Conservation (phyloP, 176 grass and related monocot genomes). For the Hsuehochloa calcarea region DNA sequence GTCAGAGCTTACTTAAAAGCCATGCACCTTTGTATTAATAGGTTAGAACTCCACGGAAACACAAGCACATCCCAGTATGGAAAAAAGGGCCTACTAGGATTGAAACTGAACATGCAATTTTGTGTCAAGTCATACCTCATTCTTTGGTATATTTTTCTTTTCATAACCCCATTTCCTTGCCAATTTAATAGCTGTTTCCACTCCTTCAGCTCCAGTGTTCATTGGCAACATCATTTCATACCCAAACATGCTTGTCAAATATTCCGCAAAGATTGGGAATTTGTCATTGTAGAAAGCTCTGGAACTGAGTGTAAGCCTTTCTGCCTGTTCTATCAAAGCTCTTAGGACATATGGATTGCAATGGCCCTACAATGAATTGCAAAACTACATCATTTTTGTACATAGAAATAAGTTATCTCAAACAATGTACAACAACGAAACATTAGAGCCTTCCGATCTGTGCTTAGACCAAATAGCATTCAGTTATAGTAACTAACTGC, state of each 20-base stretch:
- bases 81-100: not conserved
- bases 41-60: not conserved
- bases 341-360: slow-evolving; percentile 84
- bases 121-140: slow-evolving; percentile 52
- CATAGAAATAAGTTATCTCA: not conserved
- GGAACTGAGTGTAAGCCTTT: slow-evolving; percentile 91
- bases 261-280: slow-evolving; percentile 78
- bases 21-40: not conserved
- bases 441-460: not conserved
- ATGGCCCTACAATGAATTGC: slow-evolving; percentile 60
- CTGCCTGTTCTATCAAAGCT: slow-evolving; percentile 79
- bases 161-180: slow-evolving; percentile 97
- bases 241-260: slow-evolving; percentile 79
- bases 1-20: not conserved
- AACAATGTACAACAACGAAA: not conserved
- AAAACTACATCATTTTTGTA: not conserved
- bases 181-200: slow-evolving; percentile 92
- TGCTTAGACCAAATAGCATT: not conserved
- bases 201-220: slow-evolving; percentile 98
- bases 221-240: slow-evolving; percentile 98
- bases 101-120: not conserved
- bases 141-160: slow-evolving; percentile 82
- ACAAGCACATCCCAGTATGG: not conserved
- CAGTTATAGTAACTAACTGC: not conserved
- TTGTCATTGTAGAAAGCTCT: slow-evolving; percentile 97